Base-by-base conservation (phyloP, 2,329 filamentous ascomycete species). In the Fusarium dimerum region DNA sequence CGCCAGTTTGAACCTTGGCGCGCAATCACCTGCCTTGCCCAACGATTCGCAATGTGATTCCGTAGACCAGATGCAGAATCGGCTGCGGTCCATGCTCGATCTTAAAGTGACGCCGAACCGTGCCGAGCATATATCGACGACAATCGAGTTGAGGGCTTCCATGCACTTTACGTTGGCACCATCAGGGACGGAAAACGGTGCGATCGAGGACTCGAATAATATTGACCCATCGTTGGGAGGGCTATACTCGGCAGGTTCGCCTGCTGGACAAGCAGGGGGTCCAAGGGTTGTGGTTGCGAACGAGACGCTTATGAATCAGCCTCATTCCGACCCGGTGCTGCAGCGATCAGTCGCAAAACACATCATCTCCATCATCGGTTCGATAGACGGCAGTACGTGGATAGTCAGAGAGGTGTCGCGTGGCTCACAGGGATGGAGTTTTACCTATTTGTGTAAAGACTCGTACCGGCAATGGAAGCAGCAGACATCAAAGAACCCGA, bases 401-500 rank as follows among this genome's bases (percentile, higher is more conserved):
- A 63, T 61, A 3, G 66, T 78, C 29, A 71, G 76, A 17, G 70
- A 77, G 16, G 71, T 79, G 17, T 74, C 75, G 20, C 70, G 75
- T 13, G 71, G 65, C 8, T 56, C 73, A 1, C 75, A 80, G 42
- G 80, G 81, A 6, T 84, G 81, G 81, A 73, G 71, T 1, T 78
- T 84, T 48, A 75, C 72, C 3, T 84, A 81, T 56, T 66, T 75
- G 16, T 85, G 82, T 71, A 78, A 75, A 51, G 72, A 78, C 55
- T 84, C 82, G 3, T 68, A 74, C 40, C 73, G 76, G 55, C 72
- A 74, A 36, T 85, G 82, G 82, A 71, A 65, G 38, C 74, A 75
- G 17, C 76, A 78, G 55, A 70, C 74, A 54, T 67, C 70, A 6
- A 80, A 78, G 63, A 71, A 61, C 17, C 61, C 71, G 15, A 58